Evolutionary conservation across 345 rosid genomes (phyloP).

Genomic region (Adansonia digitata): DNA sequence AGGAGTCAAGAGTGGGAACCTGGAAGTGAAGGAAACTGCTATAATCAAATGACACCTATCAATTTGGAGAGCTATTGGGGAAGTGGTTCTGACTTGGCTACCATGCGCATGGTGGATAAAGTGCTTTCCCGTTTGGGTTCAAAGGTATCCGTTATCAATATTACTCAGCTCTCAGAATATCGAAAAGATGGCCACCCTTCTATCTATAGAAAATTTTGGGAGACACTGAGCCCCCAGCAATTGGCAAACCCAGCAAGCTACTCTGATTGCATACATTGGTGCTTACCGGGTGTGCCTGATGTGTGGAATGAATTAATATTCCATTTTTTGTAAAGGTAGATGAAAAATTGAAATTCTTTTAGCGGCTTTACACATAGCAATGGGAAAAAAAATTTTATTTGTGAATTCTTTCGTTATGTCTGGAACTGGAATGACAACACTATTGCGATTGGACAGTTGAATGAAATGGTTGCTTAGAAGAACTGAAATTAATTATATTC

Average conservation of each 20-base stretch:
- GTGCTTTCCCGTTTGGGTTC: constrained; percentile 56
- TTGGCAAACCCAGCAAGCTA: constrained; percentile 58
- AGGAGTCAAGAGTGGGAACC: constrained; percentile 89
- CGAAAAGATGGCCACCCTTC: constrained; percentile 96
- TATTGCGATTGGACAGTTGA: neutral
- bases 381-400: neutral
- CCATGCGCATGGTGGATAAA: constrained; percentile 73
- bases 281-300: constrained; percentile 94
- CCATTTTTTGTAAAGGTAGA: constrained; percentile 30
- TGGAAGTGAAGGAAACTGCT: constrained; percentile 78
- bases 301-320: constrained; percentile 89
- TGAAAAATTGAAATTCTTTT: constrained; percentile 3
- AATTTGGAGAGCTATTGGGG: constrained; percentile 75
- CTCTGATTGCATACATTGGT: constrained; percentile 97
- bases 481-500: neutral
- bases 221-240: constrained; percentile 55
- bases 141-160: constrained; percentile 69
- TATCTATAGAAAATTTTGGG: constrained; percentile 92
- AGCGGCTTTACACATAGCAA: constrained; percentile 4
- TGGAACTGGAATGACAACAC: constrained; percentile 5
- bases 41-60: constrained; percentile 57
- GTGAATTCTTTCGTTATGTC: neutral
- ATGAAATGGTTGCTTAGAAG: neutral
- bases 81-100: constrained; percentile 70
- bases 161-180: constrained; percentile 93